Base-by-base conservation (phyloP, 257 asterid species). In the Solanum corneliomulleri region DNA sequence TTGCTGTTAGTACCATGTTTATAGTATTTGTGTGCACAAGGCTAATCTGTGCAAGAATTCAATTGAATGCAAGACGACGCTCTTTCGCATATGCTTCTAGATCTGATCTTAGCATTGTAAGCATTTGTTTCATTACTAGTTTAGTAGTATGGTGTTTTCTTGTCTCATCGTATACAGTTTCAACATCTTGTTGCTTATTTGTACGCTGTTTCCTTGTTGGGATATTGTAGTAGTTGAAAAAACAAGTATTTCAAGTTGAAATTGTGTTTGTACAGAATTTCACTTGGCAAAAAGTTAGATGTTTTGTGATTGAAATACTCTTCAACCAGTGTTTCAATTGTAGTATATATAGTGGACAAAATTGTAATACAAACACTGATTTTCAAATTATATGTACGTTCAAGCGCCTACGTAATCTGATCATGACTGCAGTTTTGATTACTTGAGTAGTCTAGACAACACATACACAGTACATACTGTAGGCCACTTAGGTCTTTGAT, bases 1-100 rank as follows among this genome's bases (percentile, higher is more conserved):
- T 94, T 92, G 90, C 93, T 58, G 93, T 93, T 11, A 95, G 98
- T 89, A 91, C 91, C 56, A 85, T 91, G 94, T 94, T 95, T 87
- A 94, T 95, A 80, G 98, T 94, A 62, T 95, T 94, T 89, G 98
- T 95, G 16, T 94, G 97, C 84, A 92, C 98, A 60, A 94, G 98
- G 94, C 91, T 95, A 42, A 92, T 95, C 86, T 93, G 95, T 89
- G 97, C 98, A 47, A 89, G 98, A 91, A 92, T 95, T 90, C 95
- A 93, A 37, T 84, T 93, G 91, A 89, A 85, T 77, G 90, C 92
- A 20, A 88, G 95, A 8, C 87, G 98, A 85, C 80, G 93, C 84
- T 88, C 93, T 76, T 86, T 89, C 15, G 86, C 92, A 87, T 85
- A 88, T 27, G 91, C 96, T 37, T 88, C 93, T 84, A 91, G 97